Conservation (phyloP, 768 basidiomycete genomes). For the Roridomyces roridus region DNA sequence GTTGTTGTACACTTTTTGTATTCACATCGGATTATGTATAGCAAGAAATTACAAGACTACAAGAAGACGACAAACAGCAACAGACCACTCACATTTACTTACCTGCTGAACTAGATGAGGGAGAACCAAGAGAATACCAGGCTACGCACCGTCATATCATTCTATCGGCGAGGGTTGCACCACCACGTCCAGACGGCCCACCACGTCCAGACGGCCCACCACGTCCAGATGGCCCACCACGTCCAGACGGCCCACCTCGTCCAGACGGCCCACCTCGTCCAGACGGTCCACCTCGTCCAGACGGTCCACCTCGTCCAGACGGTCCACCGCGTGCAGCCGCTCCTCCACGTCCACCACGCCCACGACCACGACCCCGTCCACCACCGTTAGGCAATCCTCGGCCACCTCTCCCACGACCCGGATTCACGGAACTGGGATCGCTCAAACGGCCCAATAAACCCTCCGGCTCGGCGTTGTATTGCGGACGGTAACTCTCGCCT, state of each 20-base stretch:
- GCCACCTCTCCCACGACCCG: slow-evolving; percentile 15
- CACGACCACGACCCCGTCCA: slow-evolving; percentile 23
- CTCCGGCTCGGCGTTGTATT: background rate
- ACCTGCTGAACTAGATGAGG: slow-evolving; percentile 4
- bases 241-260: no score
- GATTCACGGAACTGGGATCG: slow-evolving; percentile 12
- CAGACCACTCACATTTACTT: slow-evolving; percentile 12
- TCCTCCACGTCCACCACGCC: slow-evolving; percentile 21
- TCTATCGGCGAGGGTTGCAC: slow-evolving; percentile 15
- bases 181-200: slow-evolving; percentile 23
- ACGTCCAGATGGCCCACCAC: no score
- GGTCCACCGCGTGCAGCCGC: no score
- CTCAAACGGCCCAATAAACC: slow-evolving; percentile 17
- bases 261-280: no score
- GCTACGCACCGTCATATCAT: slow-evolving; percentile 15
- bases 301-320: no score
- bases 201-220: no score
- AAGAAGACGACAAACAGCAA: background rate
- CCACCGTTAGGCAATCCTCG: slow-evolving; percentile 20
- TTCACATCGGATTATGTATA: background rate
- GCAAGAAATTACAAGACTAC: background rate
- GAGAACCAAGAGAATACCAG: background rate
- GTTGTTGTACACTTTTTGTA: slow-evolving; percentile 1
- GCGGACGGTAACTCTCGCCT: slow-evolving; percentile 18
- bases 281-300: no score